phyloP scores from a whole-genome alignment of 805 yeast species.

The Starmerella bombi region DNA sequence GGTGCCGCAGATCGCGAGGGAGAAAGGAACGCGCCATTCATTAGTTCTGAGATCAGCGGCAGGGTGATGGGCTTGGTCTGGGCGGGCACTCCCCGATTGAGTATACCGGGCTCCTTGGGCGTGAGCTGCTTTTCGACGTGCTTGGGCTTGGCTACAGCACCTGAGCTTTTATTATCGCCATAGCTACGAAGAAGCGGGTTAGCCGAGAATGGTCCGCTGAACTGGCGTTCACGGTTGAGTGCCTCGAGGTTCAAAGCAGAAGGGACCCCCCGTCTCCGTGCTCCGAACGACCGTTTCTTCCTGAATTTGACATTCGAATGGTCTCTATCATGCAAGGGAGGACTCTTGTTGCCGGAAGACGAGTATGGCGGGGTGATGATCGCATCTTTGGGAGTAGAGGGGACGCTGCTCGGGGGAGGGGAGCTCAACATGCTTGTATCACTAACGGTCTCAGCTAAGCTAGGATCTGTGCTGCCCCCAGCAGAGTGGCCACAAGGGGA shows the following conservation, averaged over 20 bases:
- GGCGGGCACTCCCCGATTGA: neutral
- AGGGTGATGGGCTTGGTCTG: neutral
- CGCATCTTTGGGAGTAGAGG: neutral
- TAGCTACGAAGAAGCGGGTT: slow-evolving; percentile 10
- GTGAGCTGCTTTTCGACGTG: slow-evolving; percentile 11
- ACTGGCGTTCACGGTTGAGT: slow-evolving; percentile 17
- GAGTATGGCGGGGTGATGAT: slow-evolving; percentile 2
- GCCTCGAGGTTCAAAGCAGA: slow-evolving; percentile 16
- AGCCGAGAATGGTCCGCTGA: slow-evolving; percentile 18
- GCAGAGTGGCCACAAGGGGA: too few species aligned
- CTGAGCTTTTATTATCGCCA: neutral
- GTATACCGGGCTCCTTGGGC: neutral
- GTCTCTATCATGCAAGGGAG: too few species aligned
- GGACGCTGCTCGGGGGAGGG: neutral
- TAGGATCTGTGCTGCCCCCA: too few species aligned
- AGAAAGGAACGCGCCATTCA: neutral
- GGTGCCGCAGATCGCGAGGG: neutral
- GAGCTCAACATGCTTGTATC: too few species aligned
- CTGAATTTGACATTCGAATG: too few species aligned
- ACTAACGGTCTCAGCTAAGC: too few species aligned
- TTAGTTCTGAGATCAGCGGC: neutral
- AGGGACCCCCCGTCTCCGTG: slow-evolving; percentile 2
- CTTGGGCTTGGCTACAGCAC: slow-evolving; percentile 6
- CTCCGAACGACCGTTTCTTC: neutral
- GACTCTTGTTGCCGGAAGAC: neutral